A percentile compares a stretch with the other conserved stretches of the same genome.
Evolutionary conservation across 805 yeast genomes (phyloP).

Genomic region (Starmerella vaccinii): DNA sequence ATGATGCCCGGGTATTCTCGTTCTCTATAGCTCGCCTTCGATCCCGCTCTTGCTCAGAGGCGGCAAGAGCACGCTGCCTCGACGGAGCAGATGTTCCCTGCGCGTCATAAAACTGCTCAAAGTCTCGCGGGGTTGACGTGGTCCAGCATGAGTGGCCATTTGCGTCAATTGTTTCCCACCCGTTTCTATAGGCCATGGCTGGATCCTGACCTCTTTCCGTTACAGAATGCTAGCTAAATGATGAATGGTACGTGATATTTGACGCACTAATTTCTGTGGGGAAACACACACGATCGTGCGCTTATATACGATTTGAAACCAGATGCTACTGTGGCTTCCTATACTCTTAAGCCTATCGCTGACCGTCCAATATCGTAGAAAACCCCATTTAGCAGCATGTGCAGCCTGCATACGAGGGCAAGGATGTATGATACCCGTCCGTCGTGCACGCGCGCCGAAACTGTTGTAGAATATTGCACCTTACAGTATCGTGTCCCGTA

Average conservation of each 20-base stretch:
- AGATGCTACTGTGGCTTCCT: neutral
- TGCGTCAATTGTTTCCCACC: too few species aligned
- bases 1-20: neutral
- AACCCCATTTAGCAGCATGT: neutral
- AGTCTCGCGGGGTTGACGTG: too few species aligned
- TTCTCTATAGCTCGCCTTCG: too few species aligned
- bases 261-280: neutral
- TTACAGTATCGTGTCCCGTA: neutral
- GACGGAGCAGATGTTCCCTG: too few species aligned
- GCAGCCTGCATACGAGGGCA: neutral
- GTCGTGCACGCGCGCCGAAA: neutral
- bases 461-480: neutral
- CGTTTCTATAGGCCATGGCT: too few species aligned
- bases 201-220: too few species aligned
- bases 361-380: neutral
- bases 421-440: neutral
- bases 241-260: too few species aligned
- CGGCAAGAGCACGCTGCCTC: too few species aligned
- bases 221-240: neutral
- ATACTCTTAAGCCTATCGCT: neutral
- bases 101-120: too few species aligned
- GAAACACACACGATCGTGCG: neutral
- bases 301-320: neutral
- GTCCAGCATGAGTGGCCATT: too few species aligned
- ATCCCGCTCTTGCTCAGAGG: too few species aligned